Evolutionary conservation across 1,139 yeast species (phyloP), one percentile per base, ranked within the genome.

Genomic region (Eremothecium gossypii): DNA sequence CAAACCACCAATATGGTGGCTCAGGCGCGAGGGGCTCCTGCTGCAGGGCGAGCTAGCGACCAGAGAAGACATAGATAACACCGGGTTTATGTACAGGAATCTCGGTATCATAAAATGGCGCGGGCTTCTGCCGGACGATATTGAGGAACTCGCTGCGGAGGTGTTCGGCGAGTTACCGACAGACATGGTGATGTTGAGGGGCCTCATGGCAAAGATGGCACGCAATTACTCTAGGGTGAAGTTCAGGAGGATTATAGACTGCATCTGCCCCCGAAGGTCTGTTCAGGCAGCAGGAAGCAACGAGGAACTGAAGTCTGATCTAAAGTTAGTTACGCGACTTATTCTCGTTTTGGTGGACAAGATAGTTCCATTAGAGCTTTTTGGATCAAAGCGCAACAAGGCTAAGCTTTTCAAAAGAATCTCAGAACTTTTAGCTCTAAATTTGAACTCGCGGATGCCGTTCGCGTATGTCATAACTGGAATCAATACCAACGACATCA

Each of bases 331-430:
- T 0, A 50, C 69, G 0, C 60, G 54, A 37, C 73, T 76, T 48
- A 54, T 74, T 1, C 50, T 70, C 2, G 53, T 66, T 0, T 45
- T 76, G 0, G 44, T 74, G 3, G 73, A 71, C 7, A 70, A 68
- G 41, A 45, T 81, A 0, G 62, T 83, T 28, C 86, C 91, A 0
- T 34, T 56, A 1, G 68, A 65, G 8, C 50, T 74, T 2, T 74
- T 82, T 67, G 95, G 95, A 0, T 59, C 75, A 1, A 47, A 47
- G 2, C 46, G 51, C 6, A 85, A 84, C 53, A 73, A 73, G 54
- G 44, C 67, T 0, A 46, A 57, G 0, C 52, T 83, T 0, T 56
- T 68, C 34, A 49, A 55, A 2, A 58, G 61, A 12, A 51, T 83
- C 0, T 63, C 72, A 0, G 42, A 47, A 5, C 64, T 72, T 36